Percentiles rank a stretch among this genome's conserved stretches.
Conservation (phyloP, 2,329 filamentous ascomycete genomes). For the Nemania sp. region DNA sequence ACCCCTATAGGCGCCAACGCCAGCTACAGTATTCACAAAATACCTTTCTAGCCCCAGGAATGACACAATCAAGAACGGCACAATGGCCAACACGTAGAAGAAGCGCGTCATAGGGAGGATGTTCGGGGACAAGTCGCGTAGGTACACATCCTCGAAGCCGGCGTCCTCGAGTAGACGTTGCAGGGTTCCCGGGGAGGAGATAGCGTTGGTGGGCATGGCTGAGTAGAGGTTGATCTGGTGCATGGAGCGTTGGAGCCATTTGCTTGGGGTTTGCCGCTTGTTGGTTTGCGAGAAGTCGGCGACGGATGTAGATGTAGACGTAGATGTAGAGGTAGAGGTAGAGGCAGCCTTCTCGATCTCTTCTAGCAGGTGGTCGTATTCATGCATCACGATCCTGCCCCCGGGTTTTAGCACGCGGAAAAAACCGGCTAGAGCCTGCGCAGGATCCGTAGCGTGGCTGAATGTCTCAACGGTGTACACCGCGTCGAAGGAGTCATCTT, state of each 20-base stretch:
- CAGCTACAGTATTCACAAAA: slow-evolving; percentile 64
- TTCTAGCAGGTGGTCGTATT: slow-evolving; percentile 58
- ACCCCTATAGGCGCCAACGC: slow-evolving; percentile 53
- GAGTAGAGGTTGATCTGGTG: slow-evolving; percentile 56
- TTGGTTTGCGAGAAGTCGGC: slow-evolving; percentile 32
- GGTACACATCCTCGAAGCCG: slow-evolving; percentile 59
- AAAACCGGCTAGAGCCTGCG: slow-evolving; percentile 59
- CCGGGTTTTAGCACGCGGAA: slow-evolving; percentile 61
- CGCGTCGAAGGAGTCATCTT: slow-evolving; percentile 58
- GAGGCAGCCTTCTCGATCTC: not conserved
- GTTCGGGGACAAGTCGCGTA: slow-evolving; percentile 60
- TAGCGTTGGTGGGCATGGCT: slow-evolving; percentile 60
- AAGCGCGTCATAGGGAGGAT: slow-evolving; percentile 62
- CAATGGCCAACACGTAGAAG: slow-evolving; percentile 59
- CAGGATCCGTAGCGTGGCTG: slow-evolving; percentile 63
- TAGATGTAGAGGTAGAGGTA: not conserved
- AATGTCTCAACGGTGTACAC: slow-evolving; percentile 69
- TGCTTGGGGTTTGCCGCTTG: too few species aligned
- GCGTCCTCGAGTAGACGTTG: slow-evolving; percentile 56
- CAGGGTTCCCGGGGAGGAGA: slow-evolving; percentile 55
- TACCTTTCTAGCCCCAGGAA: slow-evolving; percentile 58
- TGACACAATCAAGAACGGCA: slow-evolving; percentile 60
- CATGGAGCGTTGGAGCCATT: slow-evolving; percentile 50
- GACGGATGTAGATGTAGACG: too few species aligned
- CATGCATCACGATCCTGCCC: slow-evolving; percentile 59